Percentiles rank a stretch among this genome's conserved stretches.
phyloP scores from a whole-genome alignment of 83 land plant genomes.

The Picea engelmannii region DNA sequence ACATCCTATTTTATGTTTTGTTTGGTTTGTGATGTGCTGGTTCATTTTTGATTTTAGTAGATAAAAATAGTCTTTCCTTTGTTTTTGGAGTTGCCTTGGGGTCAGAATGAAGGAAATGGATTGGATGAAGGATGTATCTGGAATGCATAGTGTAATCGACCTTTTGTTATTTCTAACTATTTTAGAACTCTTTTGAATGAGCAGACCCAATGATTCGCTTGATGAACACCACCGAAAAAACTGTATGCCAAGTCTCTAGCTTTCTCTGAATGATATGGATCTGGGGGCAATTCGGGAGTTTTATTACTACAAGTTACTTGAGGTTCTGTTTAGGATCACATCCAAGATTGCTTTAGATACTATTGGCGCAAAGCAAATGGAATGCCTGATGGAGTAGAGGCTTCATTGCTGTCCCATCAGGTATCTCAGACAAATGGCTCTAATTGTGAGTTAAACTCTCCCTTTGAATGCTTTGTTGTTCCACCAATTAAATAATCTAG shows the following conservation, averaged over 20 bases:
- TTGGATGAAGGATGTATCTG: too few species aligned
- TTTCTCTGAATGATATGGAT: background rate
- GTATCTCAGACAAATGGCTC: background rate
- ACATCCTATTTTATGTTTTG: background rate
- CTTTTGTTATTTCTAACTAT: background rate
- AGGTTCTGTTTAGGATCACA: background rate
- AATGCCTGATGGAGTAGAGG: slow-evolving; percentile 5
- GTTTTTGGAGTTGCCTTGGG: background rate
- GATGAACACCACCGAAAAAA: background rate
- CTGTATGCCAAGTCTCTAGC: background rate
- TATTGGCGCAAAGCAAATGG: background rate
- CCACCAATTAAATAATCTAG: background rate
- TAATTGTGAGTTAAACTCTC: slow-evolving; percentile 2
- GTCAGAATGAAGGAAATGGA: too few species aligned
- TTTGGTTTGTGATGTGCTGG: background rate
- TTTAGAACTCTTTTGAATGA: background rate
- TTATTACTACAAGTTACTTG: background rate
- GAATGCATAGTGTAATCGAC: background rate
- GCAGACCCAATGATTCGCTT: background rate
- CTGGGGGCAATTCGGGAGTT: background rate
- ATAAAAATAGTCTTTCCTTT: background rate
- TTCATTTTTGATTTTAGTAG: background rate
- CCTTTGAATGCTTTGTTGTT: background rate
- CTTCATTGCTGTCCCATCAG: background rate
- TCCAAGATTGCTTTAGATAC: background rate